These are phyloP conservation scores for Sugiyamaella floridensis DNA, from an alignment of 805 yeast species.

Conservation along the genomic window DNA sequence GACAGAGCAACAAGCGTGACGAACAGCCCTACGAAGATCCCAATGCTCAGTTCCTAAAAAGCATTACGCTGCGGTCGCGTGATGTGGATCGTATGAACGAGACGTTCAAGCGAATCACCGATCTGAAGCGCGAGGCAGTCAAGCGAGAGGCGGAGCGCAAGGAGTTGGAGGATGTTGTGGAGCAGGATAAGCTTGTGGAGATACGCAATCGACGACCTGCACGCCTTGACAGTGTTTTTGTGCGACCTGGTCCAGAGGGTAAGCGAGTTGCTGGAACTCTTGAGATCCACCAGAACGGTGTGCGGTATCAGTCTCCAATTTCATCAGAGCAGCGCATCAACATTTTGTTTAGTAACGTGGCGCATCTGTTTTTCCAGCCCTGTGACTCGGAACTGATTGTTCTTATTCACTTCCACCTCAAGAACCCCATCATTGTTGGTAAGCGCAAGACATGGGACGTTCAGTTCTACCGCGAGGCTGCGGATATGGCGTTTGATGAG, in stretches of 20 bases:
- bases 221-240: constrained; percentile 79
- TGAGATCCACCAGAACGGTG: constrained; percentile 92
- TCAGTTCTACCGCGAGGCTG: constrained; percentile 94
- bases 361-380: constrained; percentile 92
- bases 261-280: constrained; percentile 87
- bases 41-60: constrained; percentile 78
- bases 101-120: constrained; percentile 81
- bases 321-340: constrained; percentile 83
- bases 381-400: constrained; percentile 92
- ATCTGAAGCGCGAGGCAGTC: constrained; percentile 83
- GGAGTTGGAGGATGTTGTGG: constrained; percentile 88
- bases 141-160: constrained; percentile 87
- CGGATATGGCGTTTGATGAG: constrained; percentile 93
- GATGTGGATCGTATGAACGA: constrained; percentile 89
- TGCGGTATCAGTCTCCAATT: constrained; percentile 82
- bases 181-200: constrained; percentile 82
- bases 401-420: constrained; percentile 84
- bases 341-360: constrained; percentile 80
- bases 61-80: constrained; percentile 79
- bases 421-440: constrained; percentile 90
- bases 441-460: constrained; percentile 92
- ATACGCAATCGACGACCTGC: constrained; percentile 76
- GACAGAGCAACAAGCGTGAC: constrained; percentile 59
- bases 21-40: constrained; percentile 91
- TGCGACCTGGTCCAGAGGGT: constrained; percentile 96